Evolutionary conservation across 2,329 filamentous ascomycete species (phyloP).

Genomic region (Alternaria tenuissima): DNA sequence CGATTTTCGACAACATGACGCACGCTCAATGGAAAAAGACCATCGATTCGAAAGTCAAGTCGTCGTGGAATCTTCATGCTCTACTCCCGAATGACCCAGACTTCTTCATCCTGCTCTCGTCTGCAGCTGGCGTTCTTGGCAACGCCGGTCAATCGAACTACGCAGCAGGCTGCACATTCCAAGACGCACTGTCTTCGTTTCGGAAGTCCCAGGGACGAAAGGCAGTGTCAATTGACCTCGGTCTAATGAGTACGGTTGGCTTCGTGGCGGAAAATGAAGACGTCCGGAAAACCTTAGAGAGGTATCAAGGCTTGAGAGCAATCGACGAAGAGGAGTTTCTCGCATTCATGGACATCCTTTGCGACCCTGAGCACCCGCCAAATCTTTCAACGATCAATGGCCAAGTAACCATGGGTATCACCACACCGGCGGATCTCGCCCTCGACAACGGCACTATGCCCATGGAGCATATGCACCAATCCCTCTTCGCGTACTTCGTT

Average conservation of each 20-base stretch:
- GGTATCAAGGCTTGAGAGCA: too few relatives aligned
- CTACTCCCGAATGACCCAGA: conserved; percentile 13
- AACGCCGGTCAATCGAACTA: conserved; percentile 37
- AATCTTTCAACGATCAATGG: too few relatives aligned
- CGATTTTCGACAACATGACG: conserved; percentile 24
- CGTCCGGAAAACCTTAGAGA: too few relatives aligned
- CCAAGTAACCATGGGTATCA: too few relatives aligned
- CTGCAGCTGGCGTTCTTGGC: conserved; percentile 29
- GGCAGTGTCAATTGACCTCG: conserved; percentile 24
- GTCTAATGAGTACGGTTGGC: conserved; percentile 25
- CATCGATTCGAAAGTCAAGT: conserved; percentile 43
- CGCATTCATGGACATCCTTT: too few relatives aligned
- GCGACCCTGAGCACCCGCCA: too few relatives aligned
- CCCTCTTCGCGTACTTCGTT: too few relatives aligned
- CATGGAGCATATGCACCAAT: too few relatives aligned
- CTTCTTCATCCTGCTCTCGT: conserved; percentile 37
- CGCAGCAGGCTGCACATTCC: conserved; percentile 31
- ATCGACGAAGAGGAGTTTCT: too few relatives aligned
- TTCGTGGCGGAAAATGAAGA: conserved; percentile 23
- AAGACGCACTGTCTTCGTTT: conserved; percentile 30
- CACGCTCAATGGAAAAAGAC: conserved; percentile 16
- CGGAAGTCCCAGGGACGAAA: conserved; percentile 10
- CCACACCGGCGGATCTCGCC: too few relatives aligned
- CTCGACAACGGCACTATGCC: too few relatives aligned
- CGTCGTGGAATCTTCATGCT: conserved; percentile 41